Evolutionary conservation across 2,329 filamentous ascomycete genomes (phyloP), one percentile per base, ranked within the genome.

Genomic region (Epichloe baconii): DNA sequence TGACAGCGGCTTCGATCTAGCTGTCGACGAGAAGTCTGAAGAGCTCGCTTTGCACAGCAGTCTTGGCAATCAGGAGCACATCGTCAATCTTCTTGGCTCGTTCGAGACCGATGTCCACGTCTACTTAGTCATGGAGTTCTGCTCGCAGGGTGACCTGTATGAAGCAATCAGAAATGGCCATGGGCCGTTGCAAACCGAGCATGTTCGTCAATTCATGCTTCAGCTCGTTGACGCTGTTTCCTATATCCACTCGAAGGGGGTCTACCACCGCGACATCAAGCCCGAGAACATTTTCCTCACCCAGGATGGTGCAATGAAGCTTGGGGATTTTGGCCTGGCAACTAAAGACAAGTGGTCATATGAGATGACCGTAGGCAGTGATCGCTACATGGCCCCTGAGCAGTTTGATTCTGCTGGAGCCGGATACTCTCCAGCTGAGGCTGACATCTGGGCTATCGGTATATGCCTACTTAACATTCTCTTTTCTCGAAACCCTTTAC

Each of bases 351-450:
- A 82, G 59, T 95, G 88, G 89, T 94, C 88, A 23, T 86, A 86
- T 61, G 93, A 98, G 73, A 84, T 85, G 56, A 93, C 87, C 55
- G 93, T 98, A 45, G 93, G 93, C 58, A 97, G 93, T 66, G 93
- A 98, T 66, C 88, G 93, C 51, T 98, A 98, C 73, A 98, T 98
- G 93, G 90, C 93, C 51, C 93, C 93, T 5, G 93, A 98, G 70
- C 93, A 98, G 69, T 97, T 93, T 62, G 91, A 97, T 66, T 89
- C 90, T 49, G 81, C 83, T 58, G 84, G 83, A 55, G 81, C 79
- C 56, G 93, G 93, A 53, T 98, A 98, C 71, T 91, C 88, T 51
- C 90, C 93, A 45, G 87, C 88, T 44, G 82, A 93, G 70, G 93
- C 93, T 48, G 93, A 98, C 66, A 83, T 96, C 60, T 98, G 93